A percentile compares a stretch with the other conserved stretches of the same genome.
These are phyloP conservation scores for Bruguiera hainesii DNA, from an alignment of 441 rosid genomes.

Conservation along the genomic window DNA sequence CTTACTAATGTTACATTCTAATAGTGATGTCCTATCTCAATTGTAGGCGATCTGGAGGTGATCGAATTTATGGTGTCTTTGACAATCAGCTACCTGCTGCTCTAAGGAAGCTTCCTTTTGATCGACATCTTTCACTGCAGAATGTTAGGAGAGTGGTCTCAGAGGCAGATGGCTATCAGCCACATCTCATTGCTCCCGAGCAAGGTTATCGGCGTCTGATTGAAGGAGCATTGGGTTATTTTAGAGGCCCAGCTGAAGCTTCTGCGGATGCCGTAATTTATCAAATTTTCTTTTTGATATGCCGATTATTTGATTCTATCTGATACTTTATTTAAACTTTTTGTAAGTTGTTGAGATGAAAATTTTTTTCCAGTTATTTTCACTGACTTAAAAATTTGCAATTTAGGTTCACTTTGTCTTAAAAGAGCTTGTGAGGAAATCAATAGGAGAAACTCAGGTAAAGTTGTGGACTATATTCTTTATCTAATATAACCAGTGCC, in stretches of 20 bases:
- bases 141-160: conserved; percentile 82
- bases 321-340: background rate
- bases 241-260: conserved; percentile 90
- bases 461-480: background rate
- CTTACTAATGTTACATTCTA: background rate
- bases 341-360: conserved; percentile 4
- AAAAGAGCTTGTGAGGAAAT: conserved; percentile 81
- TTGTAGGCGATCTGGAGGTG: conserved; percentile 95
- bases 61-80: conserved; percentile 89
- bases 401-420: conserved; percentile 70
- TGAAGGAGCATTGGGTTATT: conserved; percentile 65
- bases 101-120: conserved; percentile 84
- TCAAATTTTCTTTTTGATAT: conserved; percentile 2
- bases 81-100: conserved; percentile 97
- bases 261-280: conserved; percentile 84
- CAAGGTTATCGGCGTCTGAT: conserved; percentile 88
- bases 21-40: conserved; percentile 9
- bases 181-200: conserved; percentile 92
- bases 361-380: background rate
- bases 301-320: background rate
- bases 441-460: conserved; percentile 80
- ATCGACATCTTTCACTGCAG: conserved; percentile 81
- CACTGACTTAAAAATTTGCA: conserved; percentile 9
- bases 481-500: background rate
- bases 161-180: conserved; percentile 94